Evolutionary conservation across 1,139 yeast genomes (phyloP), one percentile per base, ranked within the genome.

Genomic region (Protomyces gravidus): DNA sequence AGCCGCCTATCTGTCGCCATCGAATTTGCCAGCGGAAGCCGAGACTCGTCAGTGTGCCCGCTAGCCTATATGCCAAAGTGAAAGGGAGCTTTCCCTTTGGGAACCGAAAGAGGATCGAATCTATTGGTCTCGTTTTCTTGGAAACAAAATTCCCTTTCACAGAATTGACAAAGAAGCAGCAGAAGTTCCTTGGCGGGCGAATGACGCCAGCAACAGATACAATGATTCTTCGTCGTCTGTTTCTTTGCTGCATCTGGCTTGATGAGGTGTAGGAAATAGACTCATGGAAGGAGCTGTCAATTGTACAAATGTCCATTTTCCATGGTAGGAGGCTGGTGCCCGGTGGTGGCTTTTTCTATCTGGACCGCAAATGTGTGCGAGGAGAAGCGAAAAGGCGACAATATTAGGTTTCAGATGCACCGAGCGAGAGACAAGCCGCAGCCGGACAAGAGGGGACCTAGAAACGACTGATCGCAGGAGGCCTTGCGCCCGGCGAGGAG

Each of bases 401-500:
- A 23, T 36, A 9, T 36, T 19, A 36, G 42, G 42, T 36, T 36
- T 36, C 42, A 36, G 42, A 36, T 36, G 42, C 21, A 30, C 36
- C 36, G 17, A 30, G 36, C 11, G 36, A 30, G 36, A 30, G 36
- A 30, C 36, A 30, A 15, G 15, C 36, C 15, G 15, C 36, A 13
- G 36, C 36, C 36, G 36, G 36, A 30, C 15, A 30, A 15, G 36
- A 15, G 36, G 17, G n/a, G 15, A 30, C 36, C 15, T n/a, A n/a
- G n/a, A n/a, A n/a, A n/a, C n/a, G n/a, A n/a, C n/a, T n/a, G n/a
- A n/a, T n/a, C n/a, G n/a, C n/a, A n/a, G n/a, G n/a, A n/a, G n/a
- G n/a, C n/a, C n/a, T n/a, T n/a, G n/a, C n/a, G n/a, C n/a, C 17
- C 42, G 42, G 21, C 42, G 42, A 36, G 42, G 42, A 30, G 36